A percentile compares a stretch with the other conserved stretches of the same genome.
These are phyloP conservation scores for Pichia scutulata DNA, from an alignment of 805 yeast species.

Conservation along the genomic window DNA sequence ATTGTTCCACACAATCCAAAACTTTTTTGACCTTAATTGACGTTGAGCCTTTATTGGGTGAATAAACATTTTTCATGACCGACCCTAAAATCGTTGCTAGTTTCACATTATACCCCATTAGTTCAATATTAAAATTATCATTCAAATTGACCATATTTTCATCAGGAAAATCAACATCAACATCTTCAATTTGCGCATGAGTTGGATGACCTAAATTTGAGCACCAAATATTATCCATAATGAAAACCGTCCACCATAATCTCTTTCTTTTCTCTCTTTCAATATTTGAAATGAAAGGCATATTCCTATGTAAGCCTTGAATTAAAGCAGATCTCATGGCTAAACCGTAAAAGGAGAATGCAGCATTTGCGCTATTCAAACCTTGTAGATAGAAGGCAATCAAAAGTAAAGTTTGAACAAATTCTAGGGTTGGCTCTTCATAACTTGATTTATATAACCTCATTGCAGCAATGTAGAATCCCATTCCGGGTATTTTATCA, in stretches of 20 bases:
- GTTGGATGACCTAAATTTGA: constrained; percentile 28
- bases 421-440: constrained; percentile 25
- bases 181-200: constrained; percentile 26
- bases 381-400: constrained; percentile 30
- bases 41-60: constrained; percentile 14
- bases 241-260: constrained; percentile 31
- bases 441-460: constrained; percentile 14
- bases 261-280: constrained; percentile 27
- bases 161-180: constrained; percentile 20
- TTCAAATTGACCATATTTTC: constrained; percentile 16
- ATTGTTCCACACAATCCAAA: constrained; percentile 17
- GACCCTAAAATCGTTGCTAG: constrained; percentile 16
- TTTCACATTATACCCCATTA: constrained; percentile 18
- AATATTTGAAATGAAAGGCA: constrained; percentile 5
- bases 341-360: constrained; percentile 26
- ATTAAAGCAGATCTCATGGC: constrained; percentile 25
- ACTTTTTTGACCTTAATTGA: constrained; percentile 20
- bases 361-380: constrained; percentile 27
- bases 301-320: constrained; percentile 25
- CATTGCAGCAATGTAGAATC: constrained; percentile 23
- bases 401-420: constrained; percentile 24
- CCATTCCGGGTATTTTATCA: constrained; percentile 21
- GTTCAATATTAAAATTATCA: constrained; percentile 24
- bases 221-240: constrained; percentile 27
- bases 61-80: constrained; percentile 24